These are phyloP conservation scores for Panaeolus cyanescens DNA, from an alignment of 768 basidiomycete species.

Conservation along the genomic window DNA sequence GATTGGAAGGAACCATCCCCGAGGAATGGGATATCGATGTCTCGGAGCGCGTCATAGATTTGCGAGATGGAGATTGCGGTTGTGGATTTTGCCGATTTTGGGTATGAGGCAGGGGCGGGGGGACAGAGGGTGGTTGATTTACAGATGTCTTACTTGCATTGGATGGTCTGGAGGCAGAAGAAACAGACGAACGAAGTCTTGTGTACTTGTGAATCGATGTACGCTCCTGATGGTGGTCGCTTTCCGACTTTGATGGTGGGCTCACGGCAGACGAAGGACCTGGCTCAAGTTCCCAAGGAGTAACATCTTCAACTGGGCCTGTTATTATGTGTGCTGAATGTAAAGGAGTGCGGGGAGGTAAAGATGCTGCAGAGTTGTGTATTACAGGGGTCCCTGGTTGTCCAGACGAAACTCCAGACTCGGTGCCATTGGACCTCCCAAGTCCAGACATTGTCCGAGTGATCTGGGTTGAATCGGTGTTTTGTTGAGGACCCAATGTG, in stretches of 20 bases:
- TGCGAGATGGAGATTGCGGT: slow-evolving; percentile 13
- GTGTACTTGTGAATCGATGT: background rate
- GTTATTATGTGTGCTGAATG: slow-evolving; percentile 9
- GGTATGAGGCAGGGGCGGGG: slow-evolving; percentile 6
- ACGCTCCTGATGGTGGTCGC: background rate
- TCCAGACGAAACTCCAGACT: background rate
- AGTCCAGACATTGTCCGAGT: background rate
- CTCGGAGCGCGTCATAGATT: slow-evolving; percentile 4
- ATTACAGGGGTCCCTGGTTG: background rate
- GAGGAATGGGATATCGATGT: background rate
- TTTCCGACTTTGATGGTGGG: background rate
- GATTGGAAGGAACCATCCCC: background rate
- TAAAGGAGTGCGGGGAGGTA: background rate
- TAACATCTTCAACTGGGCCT: slow-evolving; percentile 37
- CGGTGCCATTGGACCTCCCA: background rate
- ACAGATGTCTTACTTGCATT: background rate
- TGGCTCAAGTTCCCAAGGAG: slow-evolving; percentile 38
- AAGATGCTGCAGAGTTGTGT: background rate
- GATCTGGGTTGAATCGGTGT: background rate
- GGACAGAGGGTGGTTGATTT: background rate
- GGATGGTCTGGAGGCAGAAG: background rate
- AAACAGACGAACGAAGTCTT: background rate
- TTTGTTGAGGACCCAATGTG: background rate
- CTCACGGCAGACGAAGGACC: slow-evolving; percentile 8
- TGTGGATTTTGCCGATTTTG: background rate